phyloP scores from a whole-genome alignment of 1,139 yeast species.

The Zygosaccharomyces pseudobailii region DNA sequence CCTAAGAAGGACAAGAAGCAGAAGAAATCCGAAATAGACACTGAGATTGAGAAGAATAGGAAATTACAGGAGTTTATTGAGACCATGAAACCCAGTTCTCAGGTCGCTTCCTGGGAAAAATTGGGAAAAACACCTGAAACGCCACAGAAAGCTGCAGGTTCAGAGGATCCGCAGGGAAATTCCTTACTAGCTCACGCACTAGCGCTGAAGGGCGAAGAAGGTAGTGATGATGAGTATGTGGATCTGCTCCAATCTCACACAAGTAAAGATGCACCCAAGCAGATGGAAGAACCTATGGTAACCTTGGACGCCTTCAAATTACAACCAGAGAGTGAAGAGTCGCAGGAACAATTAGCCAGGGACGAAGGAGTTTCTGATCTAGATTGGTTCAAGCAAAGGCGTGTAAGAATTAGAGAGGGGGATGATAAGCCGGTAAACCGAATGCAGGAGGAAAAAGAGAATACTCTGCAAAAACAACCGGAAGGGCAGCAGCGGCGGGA shows the following conservation, averaged over 20 bases:
- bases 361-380: constrained; percentile 65
- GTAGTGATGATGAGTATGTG: constrained; percentile 66
- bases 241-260: constrained; percentile 38
- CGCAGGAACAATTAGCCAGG: constrained; percentile 37
- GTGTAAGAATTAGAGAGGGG: constrained; percentile 65
- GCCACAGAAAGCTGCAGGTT: constrained; percentile 10
- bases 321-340: constrained; percentile 18
- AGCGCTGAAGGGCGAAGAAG: constrained; percentile 40
- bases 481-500: not conserved
- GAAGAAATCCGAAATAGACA: constrained; percentile 41
- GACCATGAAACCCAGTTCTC: constrained; percentile 70
- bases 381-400: constrained; percentile 81
- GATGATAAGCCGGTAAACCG: constrained; percentile 24
- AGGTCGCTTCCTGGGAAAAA: constrained; percentile 31
- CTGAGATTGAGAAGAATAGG: constrained; percentile 58
- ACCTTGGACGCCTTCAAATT: constrained; percentile 23
- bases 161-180: constrained; percentile 27
- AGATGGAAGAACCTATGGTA: constrained; percentile 35
- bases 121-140: not conserved
- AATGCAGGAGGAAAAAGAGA: constrained; percentile 12
- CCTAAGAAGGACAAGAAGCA: constrained; percentile 27
- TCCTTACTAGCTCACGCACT: constrained; percentile 37
- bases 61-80: constrained; percentile 75
- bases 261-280: constrained; percentile 31
- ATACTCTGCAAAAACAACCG: constrained; percentile 1